Percentiles rank a stretch among this genome's conserved stretches.
phyloP scores from a whole-genome alignment of 139 green algal species.

The Trebouxia sp. region DNA sequence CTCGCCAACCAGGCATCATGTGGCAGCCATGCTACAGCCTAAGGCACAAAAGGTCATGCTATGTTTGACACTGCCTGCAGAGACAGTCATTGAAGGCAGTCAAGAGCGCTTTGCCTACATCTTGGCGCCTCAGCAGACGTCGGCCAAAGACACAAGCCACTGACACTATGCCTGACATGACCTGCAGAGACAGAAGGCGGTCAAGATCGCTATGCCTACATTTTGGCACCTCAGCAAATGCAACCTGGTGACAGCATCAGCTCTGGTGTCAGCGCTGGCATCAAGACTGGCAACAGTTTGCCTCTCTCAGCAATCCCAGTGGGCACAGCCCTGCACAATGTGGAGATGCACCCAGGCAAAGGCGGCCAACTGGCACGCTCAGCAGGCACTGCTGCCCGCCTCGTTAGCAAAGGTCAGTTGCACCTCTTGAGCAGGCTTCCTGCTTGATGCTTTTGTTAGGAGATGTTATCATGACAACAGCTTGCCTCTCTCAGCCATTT shows the following conservation, averaged over 20 bases:
- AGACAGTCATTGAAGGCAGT: too few species aligned
- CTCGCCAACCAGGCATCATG: too few species aligned
- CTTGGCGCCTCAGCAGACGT: too few species aligned
- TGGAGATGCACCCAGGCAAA: conserved; percentile 82
- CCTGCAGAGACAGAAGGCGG: not conserved
- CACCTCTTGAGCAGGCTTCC: conserved; percentile 20
- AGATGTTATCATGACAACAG: conserved; percentile 57
- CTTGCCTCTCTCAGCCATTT: conserved; percentile 71
- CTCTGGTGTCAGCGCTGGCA: conserved; percentile 51
- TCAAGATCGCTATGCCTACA: conserved; percentile 59
- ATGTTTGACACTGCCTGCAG: too few species aligned
- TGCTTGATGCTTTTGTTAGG: not conserved
- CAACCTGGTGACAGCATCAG: conserved; percentile 64
- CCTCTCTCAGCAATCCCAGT: conserved; percentile 70
- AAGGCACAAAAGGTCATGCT: too few species aligned
- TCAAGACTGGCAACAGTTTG: conserved; percentile 77
- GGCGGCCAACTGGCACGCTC: conserved; percentile 78
- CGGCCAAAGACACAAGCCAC: too few species aligned
- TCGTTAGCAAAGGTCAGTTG: conserved; percentile 70
- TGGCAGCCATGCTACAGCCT: too few species aligned
- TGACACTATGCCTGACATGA: too few species aligned
- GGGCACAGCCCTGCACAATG: conserved; percentile 75
- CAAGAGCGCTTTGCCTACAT: too few species aligned
- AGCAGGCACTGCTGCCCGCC: conserved; percentile 68
- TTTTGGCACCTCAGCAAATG: conserved; percentile 75